Evolutionary conservation across 2,329 filamentous ascomycete species (phyloP).

Genomic region (Zopfia rhizophila): DNA sequence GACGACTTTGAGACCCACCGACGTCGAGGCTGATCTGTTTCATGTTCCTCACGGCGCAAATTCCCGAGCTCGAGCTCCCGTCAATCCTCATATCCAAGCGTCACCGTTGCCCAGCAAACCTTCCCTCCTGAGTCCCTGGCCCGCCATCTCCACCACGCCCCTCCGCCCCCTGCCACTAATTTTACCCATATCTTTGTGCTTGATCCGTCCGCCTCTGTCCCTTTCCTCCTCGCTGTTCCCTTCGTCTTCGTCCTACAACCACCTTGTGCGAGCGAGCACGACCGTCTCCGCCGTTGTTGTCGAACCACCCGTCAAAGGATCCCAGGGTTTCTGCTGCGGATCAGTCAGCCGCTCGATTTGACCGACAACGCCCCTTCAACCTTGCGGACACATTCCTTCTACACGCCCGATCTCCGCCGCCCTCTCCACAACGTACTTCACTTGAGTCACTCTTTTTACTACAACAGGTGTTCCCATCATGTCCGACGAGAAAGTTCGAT

Average conservation of each 20-base stretch:
- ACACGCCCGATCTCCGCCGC: constrained; percentile 20
- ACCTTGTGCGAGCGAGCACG: constrained; percentile 3
- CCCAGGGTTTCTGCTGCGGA: constrained; percentile 20
- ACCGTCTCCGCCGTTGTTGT: constrained; percentile 6
- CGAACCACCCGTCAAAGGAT: constrained; percentile 18
- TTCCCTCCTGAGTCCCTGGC: constrained; percentile 21
- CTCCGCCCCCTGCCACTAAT: constrained; percentile 35
- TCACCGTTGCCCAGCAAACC: constrained; percentile 25
- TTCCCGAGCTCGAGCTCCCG: not conserved
- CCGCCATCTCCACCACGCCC: constrained; percentile 47
- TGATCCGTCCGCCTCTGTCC: constrained; percentile 31
- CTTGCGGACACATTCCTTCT: constrained; percentile 5
- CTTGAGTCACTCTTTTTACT: constrained; percentile 32
- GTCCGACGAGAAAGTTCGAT: constrained; percentile 81
- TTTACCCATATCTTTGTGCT: constrained; percentile 34
- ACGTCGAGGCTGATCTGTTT: constrained; percentile 44
- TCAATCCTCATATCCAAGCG: not conserved
- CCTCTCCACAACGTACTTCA: constrained; percentile 21
- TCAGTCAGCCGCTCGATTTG: constrained; percentile 30
- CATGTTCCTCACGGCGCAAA: constrained; percentile 30
- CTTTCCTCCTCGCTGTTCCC: constrained; percentile 35
- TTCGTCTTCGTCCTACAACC: constrained; percentile 22
- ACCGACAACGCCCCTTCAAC: constrained; percentile 21
- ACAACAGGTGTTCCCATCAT: constrained; percentile 56
- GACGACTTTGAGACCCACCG: constrained; percentile 25